Percentiles rank a stretch among this genome's conserved stretches.
Evolutionary conservation across 805 yeast species (phyloP).

Genomic region (Zygotorulaspora florentina): DNA sequence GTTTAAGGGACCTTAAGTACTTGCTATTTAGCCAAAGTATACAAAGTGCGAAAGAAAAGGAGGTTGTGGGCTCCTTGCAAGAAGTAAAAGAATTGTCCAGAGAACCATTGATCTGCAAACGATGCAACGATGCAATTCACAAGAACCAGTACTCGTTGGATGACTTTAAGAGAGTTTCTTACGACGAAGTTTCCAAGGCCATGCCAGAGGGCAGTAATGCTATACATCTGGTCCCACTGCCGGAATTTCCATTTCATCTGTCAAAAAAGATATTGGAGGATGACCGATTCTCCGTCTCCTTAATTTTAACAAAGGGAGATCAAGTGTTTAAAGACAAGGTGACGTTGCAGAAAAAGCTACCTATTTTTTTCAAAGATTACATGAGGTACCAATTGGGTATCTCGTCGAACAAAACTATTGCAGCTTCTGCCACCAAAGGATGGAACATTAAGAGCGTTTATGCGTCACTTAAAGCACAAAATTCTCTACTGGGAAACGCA

Average conservation of each 20-base stretch:
- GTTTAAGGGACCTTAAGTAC: constrained; percentile 26
- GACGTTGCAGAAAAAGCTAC: constrained; percentile 23
- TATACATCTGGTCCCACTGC: constrained; percentile 59
- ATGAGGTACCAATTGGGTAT: constrained; percentile 31
- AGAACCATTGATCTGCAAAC: constrained; percentile 40
- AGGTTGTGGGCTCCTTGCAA: constrained; percentile 4
- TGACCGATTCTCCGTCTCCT: constrained; percentile 11
- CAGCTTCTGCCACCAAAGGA: constrained; percentile 23
- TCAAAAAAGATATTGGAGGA: constrained; percentile 25
- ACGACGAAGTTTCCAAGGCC: constrained; percentile 30
- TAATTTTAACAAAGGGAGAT: constrained; percentile 32
- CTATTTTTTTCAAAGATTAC: constrained; percentile 33
- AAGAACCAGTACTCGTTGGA: constrained; percentile 40
- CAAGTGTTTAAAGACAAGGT: constrained; percentile 27
- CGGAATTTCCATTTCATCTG: constrained; percentile 68
- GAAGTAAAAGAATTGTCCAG: constrained; percentile 11
- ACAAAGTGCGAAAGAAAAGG: constrained; percentile 22
- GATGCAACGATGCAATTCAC: constrained; percentile 53
- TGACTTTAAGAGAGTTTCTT: constrained; percentile 30
- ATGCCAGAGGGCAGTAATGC: constrained; percentile 45
- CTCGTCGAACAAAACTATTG: constrained; percentile 25
- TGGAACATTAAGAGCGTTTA: constrained; percentile 30
- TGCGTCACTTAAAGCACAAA: constrained; percentile 25
- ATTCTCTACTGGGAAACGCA: constrained; percentile 59
- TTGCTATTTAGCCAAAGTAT: constrained; percentile 30